Percentiles rank a stretch among this genome's conserved stretches.
phyloP scores from a whole-genome alignment of 2,329 filamentous ascomycete species.

The Phialophora tarda region DNA sequence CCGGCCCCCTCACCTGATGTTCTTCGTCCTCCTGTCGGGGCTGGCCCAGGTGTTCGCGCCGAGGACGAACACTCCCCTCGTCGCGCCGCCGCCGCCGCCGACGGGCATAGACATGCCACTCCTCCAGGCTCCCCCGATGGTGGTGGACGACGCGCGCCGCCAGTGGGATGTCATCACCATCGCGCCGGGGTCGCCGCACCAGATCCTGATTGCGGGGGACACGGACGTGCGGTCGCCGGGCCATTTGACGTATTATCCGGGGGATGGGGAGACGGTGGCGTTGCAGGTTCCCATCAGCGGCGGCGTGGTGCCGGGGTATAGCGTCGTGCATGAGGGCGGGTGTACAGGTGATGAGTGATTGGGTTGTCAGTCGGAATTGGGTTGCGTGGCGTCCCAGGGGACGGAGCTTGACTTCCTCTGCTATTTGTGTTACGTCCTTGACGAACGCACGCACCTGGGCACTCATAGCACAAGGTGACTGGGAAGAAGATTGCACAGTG shows the following conservation, averaged over 20 bases:
- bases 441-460: background rate
- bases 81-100: too few species aligned
- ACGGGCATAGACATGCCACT: background rate
- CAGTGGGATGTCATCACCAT: slow-evolving; percentile 18
- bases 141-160: background rate
- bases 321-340: slow-evolving; percentile 19
- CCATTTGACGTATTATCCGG: slow-evolving; percentile 42
- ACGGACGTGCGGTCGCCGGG: slow-evolving; percentile 37
- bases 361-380: too few species aligned
- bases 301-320: slow-evolving; percentile 27
- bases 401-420: background rate
- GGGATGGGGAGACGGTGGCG: slow-evolving; percentile 38
- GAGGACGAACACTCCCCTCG: background rate
- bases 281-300: slow-evolving; percentile 41
- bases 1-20: slow-evolving; percentile 32
- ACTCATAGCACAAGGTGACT: background rate
- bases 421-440: background rate
- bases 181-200: slow-evolving; percentile 16
- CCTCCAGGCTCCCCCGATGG: background rate
- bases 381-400: background rate
- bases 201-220: slow-evolving; percentile 41
- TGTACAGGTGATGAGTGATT: slow-evolving; percentile 18
- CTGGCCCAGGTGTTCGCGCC: slow-evolving; percentile 8
- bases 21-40: slow-evolving; percentile 9
- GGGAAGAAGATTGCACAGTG: background rate